Conservation (phyloP, 2,329 filamentous ascomycete genomes). For the Macroventuria anomochaeta region DNA sequence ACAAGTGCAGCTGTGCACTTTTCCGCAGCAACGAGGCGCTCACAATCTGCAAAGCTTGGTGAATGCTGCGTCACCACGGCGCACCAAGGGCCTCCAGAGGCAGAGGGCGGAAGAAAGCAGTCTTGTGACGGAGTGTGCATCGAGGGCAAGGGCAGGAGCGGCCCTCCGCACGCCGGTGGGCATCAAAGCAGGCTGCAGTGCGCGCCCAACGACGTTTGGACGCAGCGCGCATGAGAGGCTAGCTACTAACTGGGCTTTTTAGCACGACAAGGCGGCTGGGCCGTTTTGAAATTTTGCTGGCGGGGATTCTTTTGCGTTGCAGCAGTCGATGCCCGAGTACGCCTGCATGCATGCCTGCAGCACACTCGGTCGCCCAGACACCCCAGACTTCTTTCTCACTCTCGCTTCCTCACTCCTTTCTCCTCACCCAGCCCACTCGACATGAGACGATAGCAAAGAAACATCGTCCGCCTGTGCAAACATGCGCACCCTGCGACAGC, state of each 20-base stretch:
- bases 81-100: not conserved
- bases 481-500: constrained; percentile 19
- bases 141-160: not conserved
- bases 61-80: constrained; percentile 11
- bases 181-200: constrained; percentile 21
- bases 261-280: constrained; percentile 24
- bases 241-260: constrained; percentile 22
- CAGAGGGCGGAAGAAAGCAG: not conserved
- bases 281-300: constrained; percentile 38
- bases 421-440: constrained; percentile 9
- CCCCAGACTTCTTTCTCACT: constrained; percentile 20
- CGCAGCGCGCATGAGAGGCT: constrained; percentile 33
- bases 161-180: constrained; percentile 5
- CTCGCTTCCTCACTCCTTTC: constrained; percentile 8
- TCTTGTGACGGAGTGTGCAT: constrained; percentile 9
- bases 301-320: constrained; percentile 24
- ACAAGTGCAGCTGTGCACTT: constrained; percentile 8
- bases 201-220: constrained; percentile 34
- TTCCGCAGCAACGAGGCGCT: constrained; percentile 3
- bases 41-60: constrained; percentile 1
- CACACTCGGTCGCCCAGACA: constrained; percentile 18
- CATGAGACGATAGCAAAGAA: constrained; percentile 22
- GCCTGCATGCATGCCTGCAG: constrained; percentile 28
- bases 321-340: constrained; percentile 32
- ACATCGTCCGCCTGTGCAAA: constrained; percentile 3